These are phyloP conservation scores for Eucalyptus pauciflora DNA, from an alignment of 345 rosid genomes.

Conservation along the genomic window DNA sequence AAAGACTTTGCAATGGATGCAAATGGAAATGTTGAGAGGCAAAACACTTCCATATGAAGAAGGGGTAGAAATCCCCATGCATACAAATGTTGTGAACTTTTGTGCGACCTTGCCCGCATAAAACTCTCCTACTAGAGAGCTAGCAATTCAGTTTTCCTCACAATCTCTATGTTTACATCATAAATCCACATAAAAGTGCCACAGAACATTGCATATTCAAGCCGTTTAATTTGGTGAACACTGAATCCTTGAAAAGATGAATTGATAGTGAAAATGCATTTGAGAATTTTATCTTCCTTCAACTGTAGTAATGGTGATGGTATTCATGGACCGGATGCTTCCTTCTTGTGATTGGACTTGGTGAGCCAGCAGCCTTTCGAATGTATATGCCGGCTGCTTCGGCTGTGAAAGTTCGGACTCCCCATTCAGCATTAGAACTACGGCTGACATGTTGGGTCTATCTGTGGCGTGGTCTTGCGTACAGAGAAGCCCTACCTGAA, in stretches of 20 bases:
- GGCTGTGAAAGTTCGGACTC: background rate
- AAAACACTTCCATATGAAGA: background rate
- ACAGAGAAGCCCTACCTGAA: background rate
- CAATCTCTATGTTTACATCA: background rate
- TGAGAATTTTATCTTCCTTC: background rate
- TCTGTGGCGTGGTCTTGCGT: background rate
- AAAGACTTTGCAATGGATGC: background rate
- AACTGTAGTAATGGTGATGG: background rate
- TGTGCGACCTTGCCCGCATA: rapidly evolving
- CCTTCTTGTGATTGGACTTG: background rate
- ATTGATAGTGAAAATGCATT: background rate
- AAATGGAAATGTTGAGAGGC: background rate
- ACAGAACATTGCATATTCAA: background rate
- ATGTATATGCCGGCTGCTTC: background rate
- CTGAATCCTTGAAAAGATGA: background rate
- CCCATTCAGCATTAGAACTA: background rate
- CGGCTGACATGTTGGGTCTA: background rate
- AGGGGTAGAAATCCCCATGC: background rate
- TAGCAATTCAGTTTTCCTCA: background rate
- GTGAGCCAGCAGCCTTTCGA: background rate
- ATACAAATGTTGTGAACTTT: background rate
- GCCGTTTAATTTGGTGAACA: background rate
- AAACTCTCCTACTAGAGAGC: background rate
- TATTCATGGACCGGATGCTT: background rate
- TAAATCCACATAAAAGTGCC: background rate